Base-by-base conservation (phyloP, 495 filamentous ascomycete species). In the Lophiotrema nucula region DNA sequence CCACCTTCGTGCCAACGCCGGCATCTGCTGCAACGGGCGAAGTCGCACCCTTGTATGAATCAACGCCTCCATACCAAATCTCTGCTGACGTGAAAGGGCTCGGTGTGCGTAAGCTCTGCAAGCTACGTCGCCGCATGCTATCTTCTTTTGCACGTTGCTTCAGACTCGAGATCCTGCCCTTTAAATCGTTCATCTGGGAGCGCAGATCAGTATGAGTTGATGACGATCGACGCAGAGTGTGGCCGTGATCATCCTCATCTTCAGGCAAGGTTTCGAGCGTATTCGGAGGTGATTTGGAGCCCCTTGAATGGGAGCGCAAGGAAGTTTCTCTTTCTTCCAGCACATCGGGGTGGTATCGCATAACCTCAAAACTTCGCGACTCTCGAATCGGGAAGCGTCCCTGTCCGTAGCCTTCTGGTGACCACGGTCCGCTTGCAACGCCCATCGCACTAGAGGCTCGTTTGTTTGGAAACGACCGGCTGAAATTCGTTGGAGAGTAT, bases 101-200 rank as follows among this genome's bases (percentile, higher is more conserved):
- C 2, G 89, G 87, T 4, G 88, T 89, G 11, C 90, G 83, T 56
- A 96, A 73, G 70, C 83, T 92, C 61, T 92, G 89, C 48, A 95
- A 67, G 68, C 92, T 96, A 45, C 87, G 83, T 39, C 93, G 81
- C 59, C 88, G 87, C 59, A 96, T 71, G 57, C 80, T 88, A 64
- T 97, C 93, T 57, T 88, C 88, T 45, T 88, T 82, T 4, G 87
- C 86, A 68, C 91, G 87, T 61, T 91, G 83, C 56, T 92, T 84
- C 27, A 98, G 73, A 11, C 78, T 87, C 3, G 92, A 95, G 19
- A 98, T 89, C 62, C 90, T 89, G 47, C 92, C 93, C 65, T 92
- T 90, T 22, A 98, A 76, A 60, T 91, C 91, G 62, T 92, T 86
- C 87, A 97, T 93, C 74, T 98, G 91, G 60, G 92, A 87, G 48